These are phyloP conservation scores for Boletus vinaceobasis DNA, from an alignment of 768 basidiomycete genomes.

Conservation along the genomic window DNA sequence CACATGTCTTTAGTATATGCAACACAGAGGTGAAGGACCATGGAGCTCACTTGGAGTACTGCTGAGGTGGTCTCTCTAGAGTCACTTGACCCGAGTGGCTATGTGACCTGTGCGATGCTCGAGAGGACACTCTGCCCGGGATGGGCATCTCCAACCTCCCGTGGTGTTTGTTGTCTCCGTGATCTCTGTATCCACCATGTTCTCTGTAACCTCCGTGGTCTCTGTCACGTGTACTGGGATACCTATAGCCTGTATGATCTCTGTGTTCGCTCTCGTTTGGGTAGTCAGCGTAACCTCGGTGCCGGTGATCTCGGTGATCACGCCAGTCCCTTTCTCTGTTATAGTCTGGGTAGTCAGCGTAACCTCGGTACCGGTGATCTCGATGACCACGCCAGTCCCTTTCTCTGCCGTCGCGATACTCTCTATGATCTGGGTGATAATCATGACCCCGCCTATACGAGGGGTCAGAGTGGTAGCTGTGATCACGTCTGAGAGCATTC, in stretches of 20 bases:
- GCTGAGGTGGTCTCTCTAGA: slow-evolving; percentile 13
- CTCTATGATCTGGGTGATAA: slow-evolving; percentile 20
- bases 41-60: slow-evolving; percentile 19
- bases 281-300: slow-evolving; percentile 18
- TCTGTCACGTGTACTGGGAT: slow-evolving; percentile 4
- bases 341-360: slow-evolving; percentile 15
- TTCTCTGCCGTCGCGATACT: slow-evolving; percentile 20
- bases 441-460: slow-evolving; percentile 24
- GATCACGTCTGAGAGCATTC: slow-evolving; percentile 19
- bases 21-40: not conserved
- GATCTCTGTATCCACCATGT: slow-evolving; percentile 14
- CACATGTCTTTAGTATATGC: slow-evolving; percentile 5
- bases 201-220: slow-evolving; percentile 11
- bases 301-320: slow-evolving; percentile 20
- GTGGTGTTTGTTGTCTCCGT: slow-evolving; percentile 10
- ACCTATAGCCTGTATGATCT: slow-evolving; percentile 10
- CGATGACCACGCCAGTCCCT: slow-evolving; percentile 18
- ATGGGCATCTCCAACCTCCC: slow-evolving; percentile 12
- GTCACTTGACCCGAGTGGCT: slow-evolving; percentile 18
- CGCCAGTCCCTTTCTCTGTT: slow-evolving; percentile 12
- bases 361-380: slow-evolving; percentile 21
- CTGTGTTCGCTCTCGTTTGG: slow-evolving; percentile 16
- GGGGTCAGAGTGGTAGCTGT: slow-evolving; percentile 22
- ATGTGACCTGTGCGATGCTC: slow-evolving; percentile 27
- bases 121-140: slow-evolving; percentile 25